phyloP scores from a whole-genome alignment of 2,329 filamentous ascomycete species.

The Neoscytalidium dimidiatum region DNA sequence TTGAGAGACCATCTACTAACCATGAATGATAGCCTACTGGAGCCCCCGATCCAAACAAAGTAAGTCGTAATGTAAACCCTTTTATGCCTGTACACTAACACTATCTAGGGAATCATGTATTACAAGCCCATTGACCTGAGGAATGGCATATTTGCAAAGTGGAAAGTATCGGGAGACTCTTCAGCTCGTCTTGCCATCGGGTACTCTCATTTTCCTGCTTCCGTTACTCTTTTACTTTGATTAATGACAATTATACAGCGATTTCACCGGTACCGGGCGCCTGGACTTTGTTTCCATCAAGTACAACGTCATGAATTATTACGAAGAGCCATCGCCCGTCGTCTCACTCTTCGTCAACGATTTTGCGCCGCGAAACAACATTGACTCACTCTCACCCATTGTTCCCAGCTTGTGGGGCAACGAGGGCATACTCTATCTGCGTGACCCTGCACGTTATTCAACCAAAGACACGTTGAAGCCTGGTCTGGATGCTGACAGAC shows the following conservation, averaged over 20 bases:
- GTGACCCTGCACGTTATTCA: neutral
- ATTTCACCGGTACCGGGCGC: conserved; percentile 22
- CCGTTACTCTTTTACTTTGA: neutral
- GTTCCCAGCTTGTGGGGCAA: neutral
- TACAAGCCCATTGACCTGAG: conserved; percentile 27
- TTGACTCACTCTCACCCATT: neutral
- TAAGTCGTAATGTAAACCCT: neutral
- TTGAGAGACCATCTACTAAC: neutral
- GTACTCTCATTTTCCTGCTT: neutral
- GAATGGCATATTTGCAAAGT: conserved; percentile 26
- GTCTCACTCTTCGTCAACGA: conserved; percentile 23
- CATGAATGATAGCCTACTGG: neutral
- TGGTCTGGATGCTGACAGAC: neutral
- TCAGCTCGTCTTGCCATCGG: conserved; percentile 25
- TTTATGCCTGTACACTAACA: neutral
- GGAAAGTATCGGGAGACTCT: conserved; percentile 24
- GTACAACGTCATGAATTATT: conserved; percentile 26
- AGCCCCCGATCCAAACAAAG: neutral
- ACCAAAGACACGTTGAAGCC: neutral
- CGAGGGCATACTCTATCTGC: neutral
- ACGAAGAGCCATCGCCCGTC: conserved; percentile 22
- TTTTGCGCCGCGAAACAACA: conserved; percentile 3
- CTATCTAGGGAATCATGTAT: conserved; percentile 24
- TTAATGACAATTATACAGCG: neutral
- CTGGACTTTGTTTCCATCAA: conserved; percentile 25